Conservation (phyloP, 495 filamentous ascomycete species). For the Neurospora discreta region DNA sequence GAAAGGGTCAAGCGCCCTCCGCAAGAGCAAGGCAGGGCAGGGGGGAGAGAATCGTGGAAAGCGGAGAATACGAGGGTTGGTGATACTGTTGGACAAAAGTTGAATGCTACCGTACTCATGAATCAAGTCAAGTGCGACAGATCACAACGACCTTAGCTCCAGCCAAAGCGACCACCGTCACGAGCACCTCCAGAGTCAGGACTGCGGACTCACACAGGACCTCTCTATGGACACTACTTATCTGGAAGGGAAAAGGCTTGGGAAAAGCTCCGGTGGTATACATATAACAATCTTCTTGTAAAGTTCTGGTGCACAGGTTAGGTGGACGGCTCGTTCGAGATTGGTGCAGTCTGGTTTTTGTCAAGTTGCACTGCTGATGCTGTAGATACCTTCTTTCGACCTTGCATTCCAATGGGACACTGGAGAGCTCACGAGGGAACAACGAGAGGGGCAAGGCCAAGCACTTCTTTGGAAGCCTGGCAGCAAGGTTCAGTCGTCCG, state of each 20-base stretch:
- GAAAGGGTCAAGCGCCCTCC: neutral
- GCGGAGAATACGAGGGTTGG: neutral
- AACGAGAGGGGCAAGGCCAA: neutral
- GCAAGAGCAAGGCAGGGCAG: neutral
- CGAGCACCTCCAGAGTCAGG: neutral
- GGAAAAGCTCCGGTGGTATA: neutral
- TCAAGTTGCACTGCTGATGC: neutral
- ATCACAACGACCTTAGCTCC: neutral
- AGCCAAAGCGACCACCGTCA: neutral
- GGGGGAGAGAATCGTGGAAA: neutral
- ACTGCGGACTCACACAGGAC: neutral
- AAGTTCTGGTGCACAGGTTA: neutral
- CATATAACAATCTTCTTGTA: neutral
- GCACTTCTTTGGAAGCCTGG: neutral
- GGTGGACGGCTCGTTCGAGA: neutral
- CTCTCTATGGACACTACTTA: neutral
- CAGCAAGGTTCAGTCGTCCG: neutral
- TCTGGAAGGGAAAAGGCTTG: neutral
- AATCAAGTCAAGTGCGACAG: neutral
- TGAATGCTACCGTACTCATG: neutral
- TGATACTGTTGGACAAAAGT: neutral
- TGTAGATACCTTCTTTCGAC: neutral
- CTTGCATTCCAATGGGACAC: neutral
- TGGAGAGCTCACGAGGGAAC: neutral
- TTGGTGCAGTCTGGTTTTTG: neutral